A percentile compares a stretch with the other conserved stretches of the same genome.
phyloP scores from a whole-genome alignment of 163 green algal species.

The Chlorella variabilis region DNA sequence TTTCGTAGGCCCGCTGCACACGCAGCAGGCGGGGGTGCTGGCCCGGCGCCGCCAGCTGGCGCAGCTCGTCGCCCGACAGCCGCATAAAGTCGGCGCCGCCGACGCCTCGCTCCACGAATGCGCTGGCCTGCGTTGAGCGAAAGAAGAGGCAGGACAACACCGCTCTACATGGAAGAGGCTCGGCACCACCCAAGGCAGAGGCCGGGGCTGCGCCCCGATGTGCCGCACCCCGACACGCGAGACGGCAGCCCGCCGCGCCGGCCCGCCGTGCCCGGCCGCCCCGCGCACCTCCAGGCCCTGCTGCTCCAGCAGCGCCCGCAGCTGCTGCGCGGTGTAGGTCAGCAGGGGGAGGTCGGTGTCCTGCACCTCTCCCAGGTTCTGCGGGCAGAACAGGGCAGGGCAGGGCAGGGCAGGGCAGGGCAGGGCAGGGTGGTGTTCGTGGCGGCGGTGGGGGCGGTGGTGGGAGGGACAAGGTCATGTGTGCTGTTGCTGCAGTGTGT shows the following conservation, averaged over 20 bases:
- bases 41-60: neutral
- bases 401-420: neutral
- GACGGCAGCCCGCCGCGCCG: too few species aligned
- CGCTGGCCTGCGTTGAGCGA: conserved; percentile 7
- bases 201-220: too few species aligned
- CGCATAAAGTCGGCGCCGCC: conserved; percentile 22
- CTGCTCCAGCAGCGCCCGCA: conserved; percentile 19
- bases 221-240: too few species aligned
- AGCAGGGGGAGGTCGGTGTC: conserved; percentile 34
- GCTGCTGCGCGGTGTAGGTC: conserved; percentile 21
- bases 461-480: too few species aligned
- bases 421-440: too few species aligned
- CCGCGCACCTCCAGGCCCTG: conserved; percentile 15
- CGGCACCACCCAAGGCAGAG: too few species aligned
- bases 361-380: conserved; percentile 24
- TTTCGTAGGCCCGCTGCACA: conserved; percentile 28
- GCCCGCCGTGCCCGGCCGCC: too few species aligned
- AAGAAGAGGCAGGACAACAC: too few species aligned
- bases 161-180: too few species aligned
- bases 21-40: conserved; percentile 31
- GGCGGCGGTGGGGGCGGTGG: too few species aligned
- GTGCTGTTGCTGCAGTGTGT: too few species aligned
- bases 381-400: neutral
- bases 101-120: conserved; percentile 1
- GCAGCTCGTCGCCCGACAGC: neutral